phyloP scores from a whole-genome alignment of 768 basidiomycete genomes.

The Thelephora aurantiotincta region DNA sequence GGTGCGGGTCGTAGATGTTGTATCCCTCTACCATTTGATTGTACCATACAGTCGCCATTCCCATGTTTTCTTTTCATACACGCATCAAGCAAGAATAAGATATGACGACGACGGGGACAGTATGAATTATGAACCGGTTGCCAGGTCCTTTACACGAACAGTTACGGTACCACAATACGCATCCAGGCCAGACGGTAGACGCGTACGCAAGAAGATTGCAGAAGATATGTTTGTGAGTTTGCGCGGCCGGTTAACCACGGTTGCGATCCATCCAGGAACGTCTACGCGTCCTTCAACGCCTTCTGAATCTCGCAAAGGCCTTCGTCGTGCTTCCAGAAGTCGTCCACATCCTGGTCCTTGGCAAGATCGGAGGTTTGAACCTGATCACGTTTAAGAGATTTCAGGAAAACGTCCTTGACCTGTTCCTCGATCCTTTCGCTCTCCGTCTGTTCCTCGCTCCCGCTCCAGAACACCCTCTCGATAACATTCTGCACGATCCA shows the following conservation, averaged over 20 bases:
- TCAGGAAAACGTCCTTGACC: constrained; percentile 30
- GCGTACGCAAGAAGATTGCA: too few species aligned
- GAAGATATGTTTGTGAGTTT: too few species aligned
- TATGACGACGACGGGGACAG: too few species aligned
- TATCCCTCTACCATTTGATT: constrained; percentile 78
- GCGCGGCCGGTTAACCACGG: too few species aligned
- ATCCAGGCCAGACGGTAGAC: too few species aligned
- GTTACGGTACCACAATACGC: too few species aligned
- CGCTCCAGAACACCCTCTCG: constrained; percentile 66
- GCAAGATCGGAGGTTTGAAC: constrained; percentile 4
- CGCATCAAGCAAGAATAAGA: too few species aligned
- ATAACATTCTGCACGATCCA: constrained; percentile 51
- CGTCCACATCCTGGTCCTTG: constrained; percentile 16
- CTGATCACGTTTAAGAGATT: constrained; percentile 12
- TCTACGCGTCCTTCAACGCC: constrained; percentile 36
- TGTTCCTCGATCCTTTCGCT: constrained; percentile 40
- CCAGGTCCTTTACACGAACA: too few species aligned
- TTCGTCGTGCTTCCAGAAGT: constrained; percentile 64
- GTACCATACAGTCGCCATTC: constrained; percentile 5
- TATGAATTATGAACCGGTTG: too few species aligned
- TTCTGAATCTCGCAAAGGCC: constrained; percentile 60
- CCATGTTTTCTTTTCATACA: too few species aligned
- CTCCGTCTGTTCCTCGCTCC: constrained; percentile 49
- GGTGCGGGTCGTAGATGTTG: constrained; percentile 53
- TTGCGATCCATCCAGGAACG: constrained; percentile 15